These are phyloP conservation scores for Rhizoctonia solani DNA, from an alignment of 1,284 basidiomycete genomes.

Conservation along the genomic window DNA sequence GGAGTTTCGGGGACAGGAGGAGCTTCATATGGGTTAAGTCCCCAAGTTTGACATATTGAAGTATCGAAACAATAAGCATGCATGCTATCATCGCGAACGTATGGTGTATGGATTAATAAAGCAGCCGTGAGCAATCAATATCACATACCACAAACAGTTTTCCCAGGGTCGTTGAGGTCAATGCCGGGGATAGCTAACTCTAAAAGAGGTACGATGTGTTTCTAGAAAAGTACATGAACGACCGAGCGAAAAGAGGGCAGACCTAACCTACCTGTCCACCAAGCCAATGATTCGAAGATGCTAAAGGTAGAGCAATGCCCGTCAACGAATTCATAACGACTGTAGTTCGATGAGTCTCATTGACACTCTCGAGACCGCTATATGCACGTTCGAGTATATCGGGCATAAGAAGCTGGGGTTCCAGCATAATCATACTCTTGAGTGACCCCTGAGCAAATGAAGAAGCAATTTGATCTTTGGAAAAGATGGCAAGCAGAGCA, in stretches of 20 bases:
- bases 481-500: slow-evolving; percentile 92
- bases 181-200: slow-evolving; percentile 92
- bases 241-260: neutral
- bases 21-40: slow-evolving; percentile 52
- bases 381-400: slow-evolving; percentile 91
- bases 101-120: neutral
- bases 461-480: slow-evolving; percentile 76
- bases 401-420: slow-evolving; percentile 89
- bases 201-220: slow-evolving; percentile 85
- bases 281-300: slow-evolving; percentile 77
- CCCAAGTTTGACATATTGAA: slow-evolving; percentile 51
- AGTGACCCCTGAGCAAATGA: slow-evolving; percentile 71
- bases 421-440: slow-evolving; percentile 65
- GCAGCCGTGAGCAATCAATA: slow-evolving; percentile 14
- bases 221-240: slow-evolving; percentile 52
- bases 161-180: slow-evolving; percentile 90
- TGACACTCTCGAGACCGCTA: slow-evolving; percentile 88
- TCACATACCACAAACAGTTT: slow-evolving; percentile 61
- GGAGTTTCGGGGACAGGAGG: slow-evolving; percentile 57
- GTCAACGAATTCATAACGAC: slow-evolving; percentile 89
- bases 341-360: slow-evolving; percentile 92
- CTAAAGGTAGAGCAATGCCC: slow-evolving; percentile 76
- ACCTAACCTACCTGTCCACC: slow-evolving; percentile 55
- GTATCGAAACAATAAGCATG: slow-evolving; percentile 75
- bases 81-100: slow-evolving; percentile 42